Conservation (phyloP, 2,329 filamentous ascomycete genomes). For the Hypoxylon sp. region DNA sequence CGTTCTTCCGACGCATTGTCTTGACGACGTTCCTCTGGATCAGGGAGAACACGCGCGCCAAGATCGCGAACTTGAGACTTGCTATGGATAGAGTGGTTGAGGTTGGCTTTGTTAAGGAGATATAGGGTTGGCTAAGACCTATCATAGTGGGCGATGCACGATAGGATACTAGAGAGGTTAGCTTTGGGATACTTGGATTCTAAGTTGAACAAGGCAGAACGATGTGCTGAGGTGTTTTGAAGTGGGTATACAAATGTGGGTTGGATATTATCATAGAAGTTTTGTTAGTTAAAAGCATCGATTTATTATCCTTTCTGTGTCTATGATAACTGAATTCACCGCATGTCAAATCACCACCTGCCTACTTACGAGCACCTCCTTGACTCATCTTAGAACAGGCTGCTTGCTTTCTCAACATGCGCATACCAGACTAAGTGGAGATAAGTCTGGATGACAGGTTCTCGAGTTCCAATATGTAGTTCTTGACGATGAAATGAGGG, state of each 20-base stretch:
- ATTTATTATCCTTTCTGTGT: too few relatives aligned
- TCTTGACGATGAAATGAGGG: too few relatives aligned
- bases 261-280: constrained; percentile 32
- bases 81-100: constrained; percentile 74
- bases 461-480: too few relatives aligned
- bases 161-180: background rate
- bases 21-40: constrained; percentile 74
- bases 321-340: too few relatives aligned
- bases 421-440: too few relatives aligned
- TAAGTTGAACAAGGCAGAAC: background rate
- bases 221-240: background rate
- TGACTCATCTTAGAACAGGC: too few relatives aligned
- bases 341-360: too few relatives aligned
- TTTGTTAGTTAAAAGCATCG: background rate
- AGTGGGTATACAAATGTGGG: background rate
- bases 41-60: constrained; percentile 75
- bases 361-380: too few relatives aligned
- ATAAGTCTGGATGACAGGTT: too few relatives aligned
- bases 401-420: too few relatives aligned
- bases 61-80: constrained; percentile 74
- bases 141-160: background rate
- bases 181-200: background rate
- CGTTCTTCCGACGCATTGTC: constrained; percentile 61
- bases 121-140: constrained; percentile 52
- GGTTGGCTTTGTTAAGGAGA: constrained; percentile 78